Evolutionary conservation across 225 moss, liverwort and hornwort species (phyloP), one percentile per base, ranked within the genome.

Genomic region (Asterella californica): DNA sequence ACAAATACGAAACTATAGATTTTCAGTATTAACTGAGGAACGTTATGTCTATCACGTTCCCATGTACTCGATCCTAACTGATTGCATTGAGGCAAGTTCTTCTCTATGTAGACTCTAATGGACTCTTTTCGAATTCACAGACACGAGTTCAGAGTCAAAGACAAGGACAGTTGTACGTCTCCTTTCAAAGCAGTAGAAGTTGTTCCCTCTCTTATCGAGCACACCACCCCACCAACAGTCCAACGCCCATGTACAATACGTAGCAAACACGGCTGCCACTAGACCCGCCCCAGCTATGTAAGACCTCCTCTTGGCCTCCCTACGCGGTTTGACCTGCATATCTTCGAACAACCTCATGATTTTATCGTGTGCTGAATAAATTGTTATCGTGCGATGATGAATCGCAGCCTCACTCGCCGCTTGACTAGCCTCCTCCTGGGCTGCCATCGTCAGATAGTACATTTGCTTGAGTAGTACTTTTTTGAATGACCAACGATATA

Each of bases 281-380:
- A 97, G 85, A 6, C 96, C 96, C 0, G 88, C 33, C 0, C 96
- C 96, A 32, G 96, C 93, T 18, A 92, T 90, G 66, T 89, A 82
- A 0, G 93, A 88, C 79, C 96, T 88, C 79, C 60, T 91, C 32
- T 80, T 85, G 0, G 85, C 62, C 81, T 94, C 91, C 49, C 80
- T 88, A 63, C 81, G 80, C 0, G 93, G 92, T 0, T 85, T 86
- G 60, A 85, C 87, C 46, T 91, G 83, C 87, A 93, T 93, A 0
- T 79, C 74, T 60, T 89, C 88, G 46, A 93, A 97, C 12, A 97
- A 87, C 8, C 60, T 79, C 89, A 94, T 67, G 73, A 97, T 88
- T 89, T 94, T 97, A 78, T 91, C 91, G 70, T 97, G 94, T n/a
- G 94, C 86, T 36, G 94, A 97, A 75, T 93, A 97, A 15, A 93